These are phyloP conservation scores for Inga leiocalycina DNA, from an alignment of 306 rosid genomes.

Conservation along the genomic window DNA sequence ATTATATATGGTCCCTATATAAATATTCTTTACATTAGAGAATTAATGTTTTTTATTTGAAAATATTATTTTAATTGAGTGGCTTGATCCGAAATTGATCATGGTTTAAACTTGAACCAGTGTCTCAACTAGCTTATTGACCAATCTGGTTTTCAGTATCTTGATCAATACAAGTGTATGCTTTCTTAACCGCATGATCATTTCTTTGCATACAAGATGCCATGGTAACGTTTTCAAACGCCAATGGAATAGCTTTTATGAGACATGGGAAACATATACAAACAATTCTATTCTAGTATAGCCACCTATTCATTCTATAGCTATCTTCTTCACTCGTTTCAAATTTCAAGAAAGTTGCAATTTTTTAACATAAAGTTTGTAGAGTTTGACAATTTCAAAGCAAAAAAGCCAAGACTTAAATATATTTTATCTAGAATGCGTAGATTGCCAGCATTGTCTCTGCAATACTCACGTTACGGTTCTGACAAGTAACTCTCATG, in stretches of 20 bases:
- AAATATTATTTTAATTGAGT: too few species aligned
- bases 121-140: too few species aligned
- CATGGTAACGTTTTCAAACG: not conserved
- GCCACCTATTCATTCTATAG: too few species aligned
- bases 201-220: not conserved
- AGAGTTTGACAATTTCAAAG: not conserved
- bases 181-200: not conserved
- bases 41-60: too few species aligned
- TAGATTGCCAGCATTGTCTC: not conserved
- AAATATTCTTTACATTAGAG: too few species aligned
- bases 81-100: too few species aligned
- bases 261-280: not conserved
- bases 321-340: not conserved
- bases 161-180: not conserved
- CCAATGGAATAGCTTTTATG: not conserved
- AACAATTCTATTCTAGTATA: not conserved
- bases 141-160: too few species aligned
- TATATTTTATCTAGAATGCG: conserved; percentile 8
- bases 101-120: too few species aligned
- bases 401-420: not conserved
- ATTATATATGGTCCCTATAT: too few species aligned
- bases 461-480: conserved; percentile 6
- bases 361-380: not conserved
- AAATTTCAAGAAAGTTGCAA: not conserved
- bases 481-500: conserved; percentile 2